These are phyloP conservation scores for Rhodamnia argentea DNA, from an alignment of 345 rosid species.

Conservation along the genomic window DNA sequence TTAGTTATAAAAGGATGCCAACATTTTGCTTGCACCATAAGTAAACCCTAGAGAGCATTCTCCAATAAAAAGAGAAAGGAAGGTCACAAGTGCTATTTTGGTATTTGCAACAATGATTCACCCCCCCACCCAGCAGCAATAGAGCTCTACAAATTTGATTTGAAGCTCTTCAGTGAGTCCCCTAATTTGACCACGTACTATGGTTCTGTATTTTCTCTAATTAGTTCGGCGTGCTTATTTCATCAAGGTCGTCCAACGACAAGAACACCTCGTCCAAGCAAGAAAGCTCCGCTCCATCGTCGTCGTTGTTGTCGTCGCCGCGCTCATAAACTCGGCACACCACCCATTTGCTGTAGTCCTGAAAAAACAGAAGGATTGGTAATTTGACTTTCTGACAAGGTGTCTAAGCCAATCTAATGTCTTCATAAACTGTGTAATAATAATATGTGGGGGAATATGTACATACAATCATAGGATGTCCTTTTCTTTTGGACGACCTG, in stretches of 20 bases:
- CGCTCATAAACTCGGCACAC: constrained; percentile 76
- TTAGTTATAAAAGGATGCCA: background rate
- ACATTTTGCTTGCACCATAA: background rate
- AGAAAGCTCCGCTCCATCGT: constrained; percentile 54
- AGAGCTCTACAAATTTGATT: constrained; percentile 6
- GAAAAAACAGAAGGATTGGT: constrained; percentile 6
- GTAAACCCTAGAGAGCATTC: background rate
- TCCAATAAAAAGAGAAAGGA: background rate
- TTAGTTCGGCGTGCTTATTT: constrained; percentile 68
- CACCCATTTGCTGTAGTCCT: constrained; percentile 87
- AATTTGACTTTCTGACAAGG: background rate
- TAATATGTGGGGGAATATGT: background rate
- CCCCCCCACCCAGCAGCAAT: background rate
- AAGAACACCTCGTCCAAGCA: constrained; percentile 92
- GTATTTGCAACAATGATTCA: background rate
- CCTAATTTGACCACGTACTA: background rate
- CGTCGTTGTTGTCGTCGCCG: constrained; percentile 24
- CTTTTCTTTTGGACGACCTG: constrained; percentile 46
- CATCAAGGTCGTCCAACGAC: constrained; percentile 89
- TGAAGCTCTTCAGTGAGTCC: background rate
- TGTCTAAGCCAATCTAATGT: background rate
- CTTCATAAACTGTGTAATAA: background rate
- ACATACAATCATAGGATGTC: constrained; percentile 30
- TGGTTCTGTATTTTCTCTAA: background rate
- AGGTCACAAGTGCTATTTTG: background rate